Evolutionary conservation across 2,329 filamentous ascomycete genomes (phyloP).

Genomic region (Cladosporium sp.): DNA sequence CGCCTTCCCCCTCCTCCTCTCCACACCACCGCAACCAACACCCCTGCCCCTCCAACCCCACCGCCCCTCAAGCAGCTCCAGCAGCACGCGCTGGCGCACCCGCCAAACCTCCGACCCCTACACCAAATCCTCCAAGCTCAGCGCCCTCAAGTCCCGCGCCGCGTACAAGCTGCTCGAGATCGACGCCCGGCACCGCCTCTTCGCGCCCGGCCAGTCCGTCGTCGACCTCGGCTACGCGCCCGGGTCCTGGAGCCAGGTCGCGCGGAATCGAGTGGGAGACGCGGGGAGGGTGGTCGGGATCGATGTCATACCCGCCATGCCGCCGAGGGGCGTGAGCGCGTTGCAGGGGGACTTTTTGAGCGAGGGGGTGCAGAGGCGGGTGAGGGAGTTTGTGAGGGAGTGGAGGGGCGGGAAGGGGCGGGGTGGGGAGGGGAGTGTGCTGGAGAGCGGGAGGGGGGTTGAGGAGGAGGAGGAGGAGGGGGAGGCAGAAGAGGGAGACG

Average conservation of each 20-base stretch:
- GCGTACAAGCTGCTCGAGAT: constrained; percentile 93
- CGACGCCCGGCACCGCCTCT: constrained; percentile 73
- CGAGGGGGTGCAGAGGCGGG: constrained; percentile 63
- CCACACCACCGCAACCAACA: neutral
- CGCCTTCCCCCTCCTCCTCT: neutral
- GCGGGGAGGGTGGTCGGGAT: constrained; percentile 71
- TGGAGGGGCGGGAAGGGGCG: constrained; percentile 22
- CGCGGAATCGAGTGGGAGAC: constrained; percentile 67
- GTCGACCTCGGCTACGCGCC: constrained; percentile 82
- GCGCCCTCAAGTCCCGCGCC: constrained; percentile 79
- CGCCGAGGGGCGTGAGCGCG: constrained; percentile 83
- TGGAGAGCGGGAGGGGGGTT: constrained; percentile 56
- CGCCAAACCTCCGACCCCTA: constrained; percentile 70
- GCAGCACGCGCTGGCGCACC: constrained; percentile 74
- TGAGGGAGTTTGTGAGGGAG: constrained; percentile 66
- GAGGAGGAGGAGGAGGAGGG: constrained; percentile 5
- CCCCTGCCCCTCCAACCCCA: constrained; percentile 4
- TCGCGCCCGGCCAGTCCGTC: constrained; percentile 74
- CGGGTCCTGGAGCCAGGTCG: constrained; percentile 67
- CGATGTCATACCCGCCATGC: constrained; percentile 87
- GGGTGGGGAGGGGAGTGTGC: constrained; percentile 47
- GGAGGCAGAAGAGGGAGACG: neutral
- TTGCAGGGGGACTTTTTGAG: constrained; percentile 93
- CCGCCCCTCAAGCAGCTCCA: constrained; percentile 32
- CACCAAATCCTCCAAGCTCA: constrained; percentile 67